phyloP scores from a whole-genome alignment of 1,284 basidiomycete species.

The Grifola frondosa region DNA sequence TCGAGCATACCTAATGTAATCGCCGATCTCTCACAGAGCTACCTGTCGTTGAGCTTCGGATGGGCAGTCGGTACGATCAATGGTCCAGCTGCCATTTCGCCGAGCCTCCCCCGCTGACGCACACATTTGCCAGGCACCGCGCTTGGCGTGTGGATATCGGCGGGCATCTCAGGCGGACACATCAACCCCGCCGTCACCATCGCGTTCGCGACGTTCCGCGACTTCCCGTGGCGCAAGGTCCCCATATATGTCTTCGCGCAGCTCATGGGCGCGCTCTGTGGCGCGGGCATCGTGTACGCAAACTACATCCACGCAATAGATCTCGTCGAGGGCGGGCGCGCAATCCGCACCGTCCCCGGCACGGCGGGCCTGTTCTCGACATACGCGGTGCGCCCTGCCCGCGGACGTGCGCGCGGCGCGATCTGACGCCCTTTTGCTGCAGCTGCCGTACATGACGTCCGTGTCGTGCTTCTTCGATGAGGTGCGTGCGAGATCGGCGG shows the following conservation, averaged over 20 bases:
- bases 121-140: constrained; percentile 38
- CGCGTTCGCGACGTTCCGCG: constrained; percentile 64
- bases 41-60: constrained; percentile 58
- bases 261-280: constrained; percentile 67
- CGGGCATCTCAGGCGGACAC: constrained; percentile 73
- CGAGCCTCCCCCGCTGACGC: background rate
- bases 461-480: constrained; percentile 64
- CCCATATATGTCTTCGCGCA: constrained; percentile 73
- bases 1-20: constrained; percentile 6
- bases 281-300: constrained; percentile 68
- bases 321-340: constrained; percentile 60
- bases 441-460: constrained; percentile 59
- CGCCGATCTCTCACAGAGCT: constrained; percentile 42
- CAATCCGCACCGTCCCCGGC: constrained; percentile 59
- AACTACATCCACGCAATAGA: constrained; percentile 79
- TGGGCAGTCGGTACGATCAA: constrained; percentile 59
- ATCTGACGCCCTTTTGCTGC: background rate
- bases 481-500: constrained; percentile 21
- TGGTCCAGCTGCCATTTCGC: constrained; percentile 3
- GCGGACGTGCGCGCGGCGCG: background rate
- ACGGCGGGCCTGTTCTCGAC: constrained; percentile 74
- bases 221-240: constrained; percentile 80
- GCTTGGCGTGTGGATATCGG: constrained; percentile 67
- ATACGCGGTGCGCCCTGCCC: constrained; percentile 52
- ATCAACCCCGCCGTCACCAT: constrained; percentile 81